A percentile compares a stretch with the other conserved stretches of the same genome.
Conservation (phyloP, 129 eudicot species). For the Chrysanthemum seticuspe region DNA sequence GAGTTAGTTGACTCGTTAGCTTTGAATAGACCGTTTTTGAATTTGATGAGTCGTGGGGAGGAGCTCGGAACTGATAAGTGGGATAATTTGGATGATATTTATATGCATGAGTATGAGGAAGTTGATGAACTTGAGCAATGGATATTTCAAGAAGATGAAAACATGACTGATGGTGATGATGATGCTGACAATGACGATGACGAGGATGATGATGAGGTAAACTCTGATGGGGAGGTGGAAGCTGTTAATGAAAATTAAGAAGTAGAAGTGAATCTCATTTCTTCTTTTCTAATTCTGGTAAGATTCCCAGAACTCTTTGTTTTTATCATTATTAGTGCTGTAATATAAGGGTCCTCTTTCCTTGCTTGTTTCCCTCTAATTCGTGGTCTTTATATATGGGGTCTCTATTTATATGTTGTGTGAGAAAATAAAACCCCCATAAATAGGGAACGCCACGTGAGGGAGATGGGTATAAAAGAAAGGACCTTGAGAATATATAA, state of each 20-base stretch:
- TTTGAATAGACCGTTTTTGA: constrained; percentile 66
- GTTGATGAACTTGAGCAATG: constrained; percentile 85
- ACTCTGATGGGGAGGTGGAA: constrained; percentile 14
- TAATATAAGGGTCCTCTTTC: constrained; percentile 17
- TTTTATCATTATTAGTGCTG: background rate
- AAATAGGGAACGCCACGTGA: constrained; percentile 11
- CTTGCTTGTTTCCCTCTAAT: constrained; percentile 11
- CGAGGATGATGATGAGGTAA: background rate
- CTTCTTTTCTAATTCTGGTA: constrained; percentile 5
- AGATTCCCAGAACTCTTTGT: background rate
- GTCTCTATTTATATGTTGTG: constrained; percentile 4
- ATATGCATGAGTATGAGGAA: constrained; percentile 78
- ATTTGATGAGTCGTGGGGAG: constrained; percentile 70
- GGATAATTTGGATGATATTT: constrained; percentile 69
- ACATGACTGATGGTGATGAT: constrained; percentile 48
- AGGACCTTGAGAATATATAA: constrained; percentile 15
- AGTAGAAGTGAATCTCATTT: constrained; percentile 13
- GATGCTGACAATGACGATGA: constrained; percentile 28
- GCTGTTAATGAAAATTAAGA: constrained; percentile 20
- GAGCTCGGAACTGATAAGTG: constrained; percentile 84
- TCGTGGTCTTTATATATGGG: constrained; percentile 17
- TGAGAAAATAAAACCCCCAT: constrained; percentile 13
- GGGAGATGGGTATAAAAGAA: constrained; percentile 9
- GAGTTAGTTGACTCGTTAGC: constrained; percentile 70
- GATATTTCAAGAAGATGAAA: constrained; percentile 60